phyloP scores from a whole-genome alignment of 148 eudicot species.

The Chenopodium album region DNA sequence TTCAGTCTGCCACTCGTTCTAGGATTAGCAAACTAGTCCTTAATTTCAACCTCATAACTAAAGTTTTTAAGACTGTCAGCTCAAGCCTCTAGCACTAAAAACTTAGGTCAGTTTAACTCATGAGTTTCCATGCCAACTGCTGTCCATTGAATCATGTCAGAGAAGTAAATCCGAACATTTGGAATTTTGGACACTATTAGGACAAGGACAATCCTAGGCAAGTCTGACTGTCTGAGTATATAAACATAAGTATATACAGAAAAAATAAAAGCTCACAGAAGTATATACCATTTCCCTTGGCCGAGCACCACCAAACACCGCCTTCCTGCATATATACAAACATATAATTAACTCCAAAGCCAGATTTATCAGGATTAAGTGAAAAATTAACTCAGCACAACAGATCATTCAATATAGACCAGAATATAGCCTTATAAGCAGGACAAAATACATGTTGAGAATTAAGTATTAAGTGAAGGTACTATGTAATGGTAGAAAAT shows the following conservation, averaged over 20 bases:
- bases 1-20: not conserved
- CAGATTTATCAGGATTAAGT: not conserved
- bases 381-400: not conserved
- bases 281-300: slow-evolving; percentile 76
- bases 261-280: not conserved
- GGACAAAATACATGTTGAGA: not conserved
- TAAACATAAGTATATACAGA: not conserved
- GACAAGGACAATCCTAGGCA: not conserved
- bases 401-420: not conserved
- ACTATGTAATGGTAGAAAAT: not conserved
- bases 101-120: not conserved
- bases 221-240: not conserved
- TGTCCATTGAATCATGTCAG: not conserved
- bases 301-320: slow-evolving; percentile 77
- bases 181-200: not conserved
- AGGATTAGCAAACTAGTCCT: not conserved
- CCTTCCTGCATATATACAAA: slow-evolving; percentile 42
- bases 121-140: not conserved
- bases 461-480: not conserved
- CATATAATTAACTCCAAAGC: not conserved
- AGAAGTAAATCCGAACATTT: not conserved
- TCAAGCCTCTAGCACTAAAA: not conserved
- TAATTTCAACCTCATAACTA: not conserved
- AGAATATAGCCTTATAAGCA: not conserved
- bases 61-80: not conserved